Evolutionary conservation across 2,329 filamentous ascomycete species (phyloP).

Genomic region (Aschersonia sp.): DNA sequence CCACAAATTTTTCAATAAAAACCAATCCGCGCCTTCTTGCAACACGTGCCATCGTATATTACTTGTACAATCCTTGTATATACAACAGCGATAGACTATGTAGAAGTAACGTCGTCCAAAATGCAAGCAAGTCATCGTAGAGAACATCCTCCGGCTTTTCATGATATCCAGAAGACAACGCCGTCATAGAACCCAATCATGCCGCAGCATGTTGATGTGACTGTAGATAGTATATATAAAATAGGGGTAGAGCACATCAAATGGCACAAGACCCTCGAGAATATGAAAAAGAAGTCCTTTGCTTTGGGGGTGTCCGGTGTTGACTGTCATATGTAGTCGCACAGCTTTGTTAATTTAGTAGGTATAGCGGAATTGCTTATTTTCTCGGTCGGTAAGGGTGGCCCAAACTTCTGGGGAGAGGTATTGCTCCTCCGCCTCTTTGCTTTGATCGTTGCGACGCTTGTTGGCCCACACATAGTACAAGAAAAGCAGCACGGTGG

Average conservation of each 20-base stretch:
- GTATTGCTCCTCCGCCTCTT: conserved; percentile 23
- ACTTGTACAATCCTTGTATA: no score
- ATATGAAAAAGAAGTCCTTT: not conserved
- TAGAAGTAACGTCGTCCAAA: no score
- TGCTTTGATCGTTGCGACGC: conserved; percentile 14
- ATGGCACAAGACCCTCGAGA: no score
- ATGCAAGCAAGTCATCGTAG: no score
- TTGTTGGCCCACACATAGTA: conserved; percentile 37
- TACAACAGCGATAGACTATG: no score
- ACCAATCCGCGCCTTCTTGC: no score
- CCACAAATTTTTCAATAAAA: no score
- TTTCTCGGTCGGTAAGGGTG: conserved; percentile 40
- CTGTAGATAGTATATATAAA: no score
- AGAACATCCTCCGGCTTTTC: not conserved
- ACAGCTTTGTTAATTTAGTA: conserved; percentile 14
- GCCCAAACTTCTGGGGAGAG: conserved; percentile 28
- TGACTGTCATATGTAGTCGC: not conserved
- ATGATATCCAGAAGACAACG: not conserved
- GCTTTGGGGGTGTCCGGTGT: not conserved
- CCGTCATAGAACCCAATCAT: no score
- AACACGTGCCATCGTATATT: no score
- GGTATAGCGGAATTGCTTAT: conserved; percentile 39
- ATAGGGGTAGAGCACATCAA: no score
- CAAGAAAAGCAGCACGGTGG: conserved; percentile 27
- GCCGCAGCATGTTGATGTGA: no score